Evolutionary conservation across 345 rosid species (phyloP), one percentile per base, ranked within the genome.

Genomic region (Trapa bicornis): DNA sequence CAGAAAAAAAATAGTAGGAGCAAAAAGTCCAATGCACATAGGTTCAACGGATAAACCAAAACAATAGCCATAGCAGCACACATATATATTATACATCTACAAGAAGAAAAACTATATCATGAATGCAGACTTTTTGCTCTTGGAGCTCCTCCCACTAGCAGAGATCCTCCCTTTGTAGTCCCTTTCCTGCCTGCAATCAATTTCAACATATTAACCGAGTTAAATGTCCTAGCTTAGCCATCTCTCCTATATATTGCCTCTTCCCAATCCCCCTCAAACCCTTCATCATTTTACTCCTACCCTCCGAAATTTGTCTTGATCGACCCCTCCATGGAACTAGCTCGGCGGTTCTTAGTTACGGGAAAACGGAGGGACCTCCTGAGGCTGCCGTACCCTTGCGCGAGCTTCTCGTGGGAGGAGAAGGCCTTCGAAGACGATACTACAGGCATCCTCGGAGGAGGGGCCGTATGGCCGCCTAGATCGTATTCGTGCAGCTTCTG

Each of bases 401-500:
- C 36, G 11, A 61, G 65, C 12, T 77, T 68, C 42, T 79, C 87
- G 2, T 85, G 85, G 89, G 86, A 84, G 68, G 43, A 41, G 1
- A 76, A 67, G 52, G 85, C 83, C 42, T 85, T 76, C 70, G 89
- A 87, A 13, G 90, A 82, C 71, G 93, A 80, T 60, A 78, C 85
- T 22, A 82, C 83, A 1, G 82, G 81, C 57, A 47, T 67, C 48
- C 73, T 72, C 16, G 79, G 89, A 33, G 79, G 89, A 33, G 80
- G 86, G 3, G 77, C 77, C 45, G 66, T 80, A 11, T 87, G 93
- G 93, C 93, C 93, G 16, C 88, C 88, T 0, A 82, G 86, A 63
- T 81, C 81, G 45, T 87, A 87, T 68, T 64, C 85, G 35, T 87
- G 93, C 47, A 80, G 86, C 41, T 87, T 85, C 37, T 87, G 93